Evolutionary conservation across 495 filamentous ascomycete genomes (phyloP), one percentile per base, ranked within the genome.

Genomic region (Aspergillus haitiensis): DNA sequence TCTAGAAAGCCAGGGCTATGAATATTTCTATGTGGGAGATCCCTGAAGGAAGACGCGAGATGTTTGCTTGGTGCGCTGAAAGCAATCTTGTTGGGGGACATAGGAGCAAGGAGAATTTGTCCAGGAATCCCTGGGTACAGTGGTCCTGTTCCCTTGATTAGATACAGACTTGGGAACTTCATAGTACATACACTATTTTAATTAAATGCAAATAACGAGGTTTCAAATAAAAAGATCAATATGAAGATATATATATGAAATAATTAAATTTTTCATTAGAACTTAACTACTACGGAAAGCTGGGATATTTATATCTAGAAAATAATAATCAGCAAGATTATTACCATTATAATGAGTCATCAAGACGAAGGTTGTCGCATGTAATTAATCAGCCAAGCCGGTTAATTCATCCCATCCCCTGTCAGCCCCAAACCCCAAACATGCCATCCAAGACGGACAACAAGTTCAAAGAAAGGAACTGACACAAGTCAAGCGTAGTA

Each of bases 361-460:
- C 31, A 65, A 42, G 40, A 54, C 35, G 39, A 65, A 27, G 3
- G 21, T 62, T 55, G 48, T 55, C 54, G 35, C 59, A 57, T 27
- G 46, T 51, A 32, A 55, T 27, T 64, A 68, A 71, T 88, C 85
- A 87, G 85, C 72, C 73, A 84, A 86, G 84, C 85, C 83, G 76
- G 66, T 78, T 80, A 83, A 87, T 76, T 84, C 85, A 86, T 78
- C 77, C 78, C 78, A 72, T 78, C 78, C 72, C 70, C 80, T 76
- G 73, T 77, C 79, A 79, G 70, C 74, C 66, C 60, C 69, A 51
- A 69, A 64, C 72, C 64, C 71, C 60, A 37, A 59, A 65, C 73
- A 71, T 52, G 69, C 69, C 75, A 71, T 65, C 78, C 84, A 88
- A 81, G 73, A 87, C 84, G 83, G 74, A 78, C 75, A 65, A 68